Conservation (phyloP, 768 basidiomycete species). For the Pleurotus tuoliensis region DNA sequence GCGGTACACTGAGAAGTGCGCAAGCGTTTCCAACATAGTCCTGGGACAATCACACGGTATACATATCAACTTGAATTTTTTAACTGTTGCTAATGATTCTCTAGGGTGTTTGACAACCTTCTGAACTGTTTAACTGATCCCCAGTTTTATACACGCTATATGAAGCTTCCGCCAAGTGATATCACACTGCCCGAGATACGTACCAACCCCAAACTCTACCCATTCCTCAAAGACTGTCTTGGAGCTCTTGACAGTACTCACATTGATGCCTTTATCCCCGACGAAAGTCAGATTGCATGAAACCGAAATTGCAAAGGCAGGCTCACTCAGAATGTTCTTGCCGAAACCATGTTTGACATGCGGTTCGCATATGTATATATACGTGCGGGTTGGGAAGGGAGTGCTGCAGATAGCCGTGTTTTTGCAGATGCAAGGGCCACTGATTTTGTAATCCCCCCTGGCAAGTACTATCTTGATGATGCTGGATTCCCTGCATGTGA, state of each 20-base stretch:
- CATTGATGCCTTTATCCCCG: conserved; percentile 18
- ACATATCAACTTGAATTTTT: no score
- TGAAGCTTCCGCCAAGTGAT: no score
- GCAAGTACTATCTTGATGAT: conserved; percentile 32
- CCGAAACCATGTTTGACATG: conserved; percentile 27
- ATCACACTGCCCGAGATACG: no score
- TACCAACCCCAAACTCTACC: no score
- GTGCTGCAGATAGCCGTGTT: conserved; percentile 28
- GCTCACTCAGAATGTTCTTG: conserved; percentile 34
- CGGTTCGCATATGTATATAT: conserved; percentile 34
- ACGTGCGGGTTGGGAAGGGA: conserved; percentile 37
- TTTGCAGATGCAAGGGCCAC: conserved; percentile 22
- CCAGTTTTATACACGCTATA: no score
- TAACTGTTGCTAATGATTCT: no score
- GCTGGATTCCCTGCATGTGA: no score
- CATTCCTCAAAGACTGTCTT: conserved; percentile 28
- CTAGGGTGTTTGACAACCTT: no score
- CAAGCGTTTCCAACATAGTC: no score
- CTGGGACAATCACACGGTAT: no score
- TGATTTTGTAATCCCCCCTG: conserved; percentile 26
- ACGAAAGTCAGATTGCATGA: conserved; percentile 14
- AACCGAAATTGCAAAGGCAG: conserved; percentile 25
- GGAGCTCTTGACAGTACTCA: conserved; percentile 31
- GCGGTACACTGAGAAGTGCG: no score
- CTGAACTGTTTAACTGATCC: no score